Conservation (phyloP, 2,329 filamentous ascomycete species). For the Hypoxylon sp. region DNA sequence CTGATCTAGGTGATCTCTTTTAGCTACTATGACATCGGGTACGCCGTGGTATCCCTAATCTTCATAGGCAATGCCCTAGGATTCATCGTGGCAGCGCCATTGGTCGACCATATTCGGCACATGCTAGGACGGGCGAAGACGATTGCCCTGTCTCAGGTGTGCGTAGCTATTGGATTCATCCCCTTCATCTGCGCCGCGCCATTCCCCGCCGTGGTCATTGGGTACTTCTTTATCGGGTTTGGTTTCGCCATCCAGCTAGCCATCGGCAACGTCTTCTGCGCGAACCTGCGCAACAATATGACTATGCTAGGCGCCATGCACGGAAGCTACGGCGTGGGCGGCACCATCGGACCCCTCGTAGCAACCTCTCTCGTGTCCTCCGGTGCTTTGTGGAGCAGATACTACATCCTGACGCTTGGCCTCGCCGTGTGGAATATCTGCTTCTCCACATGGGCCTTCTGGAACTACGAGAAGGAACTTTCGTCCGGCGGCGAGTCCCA, state of each 20-base stretch:
- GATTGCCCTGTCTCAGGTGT: conserved; percentile 64
- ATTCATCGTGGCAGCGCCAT: conserved; percentile 76
- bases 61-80: conserved; percentile 81
- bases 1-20: background rate
- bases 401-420: conserved; percentile 73
- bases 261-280: conserved; percentile 67
- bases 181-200: conserved; percentile 74
- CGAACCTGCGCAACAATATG: conserved; percentile 62
- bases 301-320: conserved; percentile 69
- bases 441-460: conserved; percentile 73
- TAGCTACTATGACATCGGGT: conserved; percentile 76
- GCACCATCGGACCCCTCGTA: conserved; percentile 73
- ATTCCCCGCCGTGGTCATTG: conserved; percentile 71
- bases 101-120: conserved; percentile 69
- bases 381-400: conserved; percentile 71
- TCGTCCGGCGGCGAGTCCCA: conserved; percentile 45
- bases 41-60: conserved; percentile 81
- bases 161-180: conserved; percentile 69
- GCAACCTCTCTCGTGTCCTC: conserved; percentile 76
- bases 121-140: conserved; percentile 72
- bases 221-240: conserved; percentile 74
- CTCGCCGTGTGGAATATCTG: conserved; percentile 65
- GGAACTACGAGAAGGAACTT: conserved; percentile 71
- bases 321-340: conserved; percentile 73
- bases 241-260: conserved; percentile 65